Evolutionary conservation across 2,329 filamentous ascomycete species (phyloP), one percentile per base, ranked within the genome.

Genomic region (Pezicula neosporulosa): DNA sequence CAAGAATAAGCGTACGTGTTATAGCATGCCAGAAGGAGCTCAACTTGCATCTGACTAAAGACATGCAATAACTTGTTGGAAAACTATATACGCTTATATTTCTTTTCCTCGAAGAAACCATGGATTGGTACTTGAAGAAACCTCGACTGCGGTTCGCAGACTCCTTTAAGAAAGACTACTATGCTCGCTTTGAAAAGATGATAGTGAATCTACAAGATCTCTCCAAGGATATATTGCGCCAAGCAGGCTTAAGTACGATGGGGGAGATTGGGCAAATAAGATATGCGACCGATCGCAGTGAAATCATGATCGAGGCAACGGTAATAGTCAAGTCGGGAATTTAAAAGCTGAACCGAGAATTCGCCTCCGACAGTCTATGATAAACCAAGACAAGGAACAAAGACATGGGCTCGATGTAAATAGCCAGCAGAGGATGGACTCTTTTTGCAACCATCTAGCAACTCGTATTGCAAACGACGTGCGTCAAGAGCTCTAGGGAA

Each of bases 11-110:
- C 16, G 55, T 60, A 21, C 41, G 60, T 39, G 51, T 63, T 21
- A 50, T 43, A 36, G 49, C 49, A 3, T 59, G 58, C 49, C 48
- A 54, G 30, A 50, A 49, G 12, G 59, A 62, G 42, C 24, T 54
- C 21, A 13, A 36, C 13, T 49, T 64, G 24, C 58, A 55, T 44
- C 37, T 39, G 10, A 62, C 61, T 1, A 48, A 56, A 44, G 39
- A 38, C n/a, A 58, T 63, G 39, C 53, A 51, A 36, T 39, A 50
- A 8, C 39, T 48, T 6, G 55, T 62, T 9, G 52, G 53, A 12
- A 54, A 56, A 3, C 47, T 63, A 6, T 63, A 63, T 48, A 56
- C 56, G 2, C 57, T 62, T 37, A 54, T 63, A 21, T 63, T 63
- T 45, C 48, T 60, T 10, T 63, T 63, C 37, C 47, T 62, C 7